phyloP scores from a whole-genome alignment of 2,329 filamentous ascomycete genomes.

The Neonectria neomacrospora region DNA sequence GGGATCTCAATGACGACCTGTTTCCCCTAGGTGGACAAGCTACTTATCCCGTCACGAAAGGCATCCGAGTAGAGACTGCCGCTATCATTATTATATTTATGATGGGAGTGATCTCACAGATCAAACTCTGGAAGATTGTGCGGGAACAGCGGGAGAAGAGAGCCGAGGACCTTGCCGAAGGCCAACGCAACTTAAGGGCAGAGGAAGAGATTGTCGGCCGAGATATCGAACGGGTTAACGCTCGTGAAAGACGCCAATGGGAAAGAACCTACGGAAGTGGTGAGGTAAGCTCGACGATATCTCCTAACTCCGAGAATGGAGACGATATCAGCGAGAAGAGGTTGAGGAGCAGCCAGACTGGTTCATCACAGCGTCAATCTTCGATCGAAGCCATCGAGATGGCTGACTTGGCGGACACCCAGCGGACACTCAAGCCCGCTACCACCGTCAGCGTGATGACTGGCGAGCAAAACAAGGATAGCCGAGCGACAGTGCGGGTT shows the following conservation, averaged over 20 bases:
- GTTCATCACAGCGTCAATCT: slow-evolving; percentile 50
- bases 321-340: slow-evolving; percentile 61
- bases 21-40: slow-evolving; percentile 78
- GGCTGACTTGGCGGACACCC: slow-evolving; percentile 57
- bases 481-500: slow-evolving; percentile 64
- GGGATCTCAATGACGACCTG: slow-evolving; percentile 80
- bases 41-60: slow-evolving; percentile 87
- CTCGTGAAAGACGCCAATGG: slow-evolving; percentile 75
- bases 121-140: slow-evolving; percentile 87
- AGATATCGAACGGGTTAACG: slow-evolving; percentile 70
- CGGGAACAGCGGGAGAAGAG: slow-evolving; percentile 68
- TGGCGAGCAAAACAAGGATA: slow-evolving; percentile 54
- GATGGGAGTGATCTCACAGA: slow-evolving; percentile 83
- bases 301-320: slow-evolving; percentile 63
- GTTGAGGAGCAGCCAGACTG: slow-evolving; percentile 48
- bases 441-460: slow-evolving; percentile 54
- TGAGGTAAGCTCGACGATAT: slow-evolving; percentile 50
- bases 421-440: slow-evolving; percentile 40
- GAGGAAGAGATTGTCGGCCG: slow-evolving; percentile 78
- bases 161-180: slow-evolving; percentile 61
- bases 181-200: slow-evolving; percentile 64
- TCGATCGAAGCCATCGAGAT: slow-evolving; percentile 65
- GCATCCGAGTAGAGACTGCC: slow-evolving; percentile 87
- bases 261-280: slow-evolving; percentile 80
- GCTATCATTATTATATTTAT: slow-evolving; percentile 79